phyloP scores from a whole-genome alignment of 1,284 basidiomycete genomes.

The Singerocomus inundabilis region DNA sequence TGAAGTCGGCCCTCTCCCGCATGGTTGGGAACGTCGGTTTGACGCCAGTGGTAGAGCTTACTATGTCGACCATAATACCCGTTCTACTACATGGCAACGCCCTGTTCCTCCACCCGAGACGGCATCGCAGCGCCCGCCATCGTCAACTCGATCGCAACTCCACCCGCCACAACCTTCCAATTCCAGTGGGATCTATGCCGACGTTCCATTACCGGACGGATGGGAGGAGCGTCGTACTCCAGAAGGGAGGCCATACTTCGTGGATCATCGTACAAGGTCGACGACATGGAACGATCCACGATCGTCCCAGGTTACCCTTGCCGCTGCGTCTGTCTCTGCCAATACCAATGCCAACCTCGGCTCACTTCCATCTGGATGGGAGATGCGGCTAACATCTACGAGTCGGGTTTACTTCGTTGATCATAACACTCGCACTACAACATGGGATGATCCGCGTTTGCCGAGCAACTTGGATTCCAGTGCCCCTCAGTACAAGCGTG shows the following conservation, averaged over 20 bases:
- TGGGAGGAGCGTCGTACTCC: constrained; percentile 99
- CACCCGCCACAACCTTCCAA: constrained; percentile 14
- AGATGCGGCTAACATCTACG: constrained; percentile 76
- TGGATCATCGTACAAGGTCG: constrained; percentile 93
- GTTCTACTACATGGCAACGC: constrained; percentile 93
- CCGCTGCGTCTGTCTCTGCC: constrained; percentile 63
- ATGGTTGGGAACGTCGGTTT: constrained; percentile 91
- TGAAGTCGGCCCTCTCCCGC: constrained; percentile 51
- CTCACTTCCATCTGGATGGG: constrained; percentile 90
- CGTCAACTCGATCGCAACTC: constrained; percentile 7
- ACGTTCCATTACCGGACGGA: constrained; percentile 87
- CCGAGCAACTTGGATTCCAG: constrained; percentile 79
- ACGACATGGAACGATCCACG: constrained; percentile 99
- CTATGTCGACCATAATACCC: constrained; percentile 90
- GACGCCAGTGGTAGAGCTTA: constrained; percentile 84
- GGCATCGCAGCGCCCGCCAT: constrained; percentile 6
- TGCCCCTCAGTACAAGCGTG: constrained; percentile 99
- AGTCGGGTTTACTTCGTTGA: constrained; percentile 77
- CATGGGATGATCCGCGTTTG: constrained; percentile 76
- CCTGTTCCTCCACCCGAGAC: constrained; percentile 39
- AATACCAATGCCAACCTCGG: constrained; percentile 89
- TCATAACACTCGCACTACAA: constrained; percentile 76
- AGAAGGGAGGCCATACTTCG: constrained; percentile 97
- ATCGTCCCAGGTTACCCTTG: constrained; percentile 29
- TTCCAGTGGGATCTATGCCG: constrained; percentile 33